These are phyloP conservation scores for Talaromyces proteolyticus DNA, from an alignment of 495 filamentous ascomycete species.

Conservation along the genomic window DNA sequence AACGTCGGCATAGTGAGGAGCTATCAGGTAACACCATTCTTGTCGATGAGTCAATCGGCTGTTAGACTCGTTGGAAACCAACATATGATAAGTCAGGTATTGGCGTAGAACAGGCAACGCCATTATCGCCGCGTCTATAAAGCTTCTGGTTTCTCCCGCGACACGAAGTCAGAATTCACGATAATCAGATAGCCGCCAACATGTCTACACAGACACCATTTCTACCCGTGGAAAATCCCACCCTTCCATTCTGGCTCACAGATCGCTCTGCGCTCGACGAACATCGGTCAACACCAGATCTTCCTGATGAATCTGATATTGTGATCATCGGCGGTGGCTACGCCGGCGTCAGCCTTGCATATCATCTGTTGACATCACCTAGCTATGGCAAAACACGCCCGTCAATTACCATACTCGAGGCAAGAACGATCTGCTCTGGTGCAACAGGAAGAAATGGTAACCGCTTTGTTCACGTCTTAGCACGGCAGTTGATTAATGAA, in stretches of 20 bases:
- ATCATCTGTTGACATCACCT: slow-evolving; percentile 42
- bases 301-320: slow-evolving; percentile 54
- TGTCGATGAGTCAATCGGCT: too few species aligned
- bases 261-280: slow-evolving; percentile 19
- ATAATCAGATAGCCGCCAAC: too few species aligned
- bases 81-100: too few species aligned
- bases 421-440: slow-evolving; percentile 70
- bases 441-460: slow-evolving; percentile 53
- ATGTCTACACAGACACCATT: neutral
- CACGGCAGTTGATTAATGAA: neutral
- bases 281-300: slow-evolving; percentile 53
- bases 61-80: too few species aligned
- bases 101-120: too few species aligned
- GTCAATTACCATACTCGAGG: slow-evolving; percentile 62
- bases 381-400: slow-evolving; percentile 16
- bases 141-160: too few species aligned
- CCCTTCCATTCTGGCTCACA: slow-evolving; percentile 7
- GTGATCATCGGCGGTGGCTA: slow-evolving; percentile 63
- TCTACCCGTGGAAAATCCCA: slow-evolving; percentile 1
- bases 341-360: slow-evolving; percentile 56
- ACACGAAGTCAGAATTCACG: too few species aligned
- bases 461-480: neutral
- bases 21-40: too few species aligned
- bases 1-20: too few species aligned
- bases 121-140: too few species aligned